These are phyloP conservation scores for Arthrocladium fulminans DNA, from an alignment of 2,329 filamentous ascomycete genomes.

Conservation along the genomic window DNA sequence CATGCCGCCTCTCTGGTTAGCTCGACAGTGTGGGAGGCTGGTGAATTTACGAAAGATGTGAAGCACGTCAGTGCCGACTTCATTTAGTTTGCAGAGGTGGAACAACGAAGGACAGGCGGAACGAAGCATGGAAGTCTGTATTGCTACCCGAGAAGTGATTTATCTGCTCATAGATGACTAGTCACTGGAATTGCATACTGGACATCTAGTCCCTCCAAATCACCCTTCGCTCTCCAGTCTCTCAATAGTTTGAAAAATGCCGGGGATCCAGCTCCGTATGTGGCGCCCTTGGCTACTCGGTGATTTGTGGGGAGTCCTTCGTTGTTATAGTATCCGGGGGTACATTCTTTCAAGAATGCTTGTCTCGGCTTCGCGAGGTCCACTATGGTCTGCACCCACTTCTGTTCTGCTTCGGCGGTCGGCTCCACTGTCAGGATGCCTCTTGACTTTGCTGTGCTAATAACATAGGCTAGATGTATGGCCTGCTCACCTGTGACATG, in stretches of 20 bases:
- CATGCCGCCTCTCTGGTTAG: too few relatives aligned
- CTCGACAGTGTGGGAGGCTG: too few relatives aligned
- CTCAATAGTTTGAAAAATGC: conserved; percentile 14
- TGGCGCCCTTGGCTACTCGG: conserved; percentile 10
- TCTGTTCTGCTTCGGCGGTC: conserved; percentile 14
- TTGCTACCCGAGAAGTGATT: too few relatives aligned
- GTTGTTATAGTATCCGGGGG: conserved; percentile 18
- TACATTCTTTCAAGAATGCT: conserved; percentile 15
- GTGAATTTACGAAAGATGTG: too few relatives aligned
- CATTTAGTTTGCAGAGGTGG: too few relatives aligned
- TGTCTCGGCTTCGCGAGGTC: conserved; percentile 7
- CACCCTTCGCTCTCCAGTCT: conserved; percentile 13
- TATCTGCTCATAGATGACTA: not conserved
- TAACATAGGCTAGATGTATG: conserved; percentile 15
- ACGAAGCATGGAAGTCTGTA: too few relatives aligned
- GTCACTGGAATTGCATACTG: not conserved
- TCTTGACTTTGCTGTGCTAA: conserved; percentile 11
- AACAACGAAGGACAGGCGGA: too few relatives aligned
- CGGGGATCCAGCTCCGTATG: conserved; percentile 13
- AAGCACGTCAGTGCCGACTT: too few relatives aligned
- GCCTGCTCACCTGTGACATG: conserved; percentile 18
- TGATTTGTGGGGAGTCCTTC: conserved; percentile 5
- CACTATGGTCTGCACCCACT: conserved; percentile 15
- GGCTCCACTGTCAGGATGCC: conserved; percentile 14
- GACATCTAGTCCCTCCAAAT: conserved; percentile 15